phyloP scores from a whole-genome alignment of 495 filamentous ascomycete species.

The Corynascus novoguineensis region DNA sequence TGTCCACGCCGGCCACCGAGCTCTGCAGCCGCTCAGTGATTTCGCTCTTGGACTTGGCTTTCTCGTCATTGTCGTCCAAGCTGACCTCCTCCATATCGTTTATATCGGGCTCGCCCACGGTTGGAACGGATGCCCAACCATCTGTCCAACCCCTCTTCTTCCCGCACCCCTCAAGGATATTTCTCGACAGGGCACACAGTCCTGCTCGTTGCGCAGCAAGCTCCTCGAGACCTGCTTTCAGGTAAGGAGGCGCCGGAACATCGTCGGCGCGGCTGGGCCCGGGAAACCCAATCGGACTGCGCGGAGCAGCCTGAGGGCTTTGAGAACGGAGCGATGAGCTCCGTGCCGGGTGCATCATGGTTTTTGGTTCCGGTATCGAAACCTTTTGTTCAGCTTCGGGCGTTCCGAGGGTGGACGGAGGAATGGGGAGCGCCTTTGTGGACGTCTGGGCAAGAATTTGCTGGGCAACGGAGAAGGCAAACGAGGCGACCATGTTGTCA shows the following conservation, averaged over 20 bases:
- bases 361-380: constrained; percentile 55
- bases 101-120: constrained; percentile 46
- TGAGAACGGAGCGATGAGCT: constrained; percentile 46
- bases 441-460: constrained; percentile 73
- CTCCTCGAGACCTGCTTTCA: constrained; percentile 69
- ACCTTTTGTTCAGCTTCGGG: constrained; percentile 46
- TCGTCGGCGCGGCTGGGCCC: constrained; percentile 32
- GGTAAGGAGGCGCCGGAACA: constrained; percentile 33
- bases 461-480: constrained; percentile 72
- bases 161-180: constrained; percentile 69
- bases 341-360: constrained; percentile 57
- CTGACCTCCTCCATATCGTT: constrained; percentile 53
- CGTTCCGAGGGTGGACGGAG: constrained; percentile 50
- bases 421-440: constrained; percentile 61
- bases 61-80: constrained; percentile 36
- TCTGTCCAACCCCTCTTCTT: constrained; percentile 68
- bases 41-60: constrained; percentile 26
- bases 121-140: constrained; percentile 65
- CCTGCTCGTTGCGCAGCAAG: constrained; percentile 79
- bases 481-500: constrained; percentile 78
- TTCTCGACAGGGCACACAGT: constrained; percentile 71
- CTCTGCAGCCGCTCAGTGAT: constrained; percentile 16
- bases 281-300: constrained; percentile 44
- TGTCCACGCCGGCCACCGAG: constrained; percentile 46
- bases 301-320: constrained; percentile 32